Evolutionary conservation across 495 filamentous ascomycete species (phyloP).

Genomic region (Xylaria acuta): DNA sequence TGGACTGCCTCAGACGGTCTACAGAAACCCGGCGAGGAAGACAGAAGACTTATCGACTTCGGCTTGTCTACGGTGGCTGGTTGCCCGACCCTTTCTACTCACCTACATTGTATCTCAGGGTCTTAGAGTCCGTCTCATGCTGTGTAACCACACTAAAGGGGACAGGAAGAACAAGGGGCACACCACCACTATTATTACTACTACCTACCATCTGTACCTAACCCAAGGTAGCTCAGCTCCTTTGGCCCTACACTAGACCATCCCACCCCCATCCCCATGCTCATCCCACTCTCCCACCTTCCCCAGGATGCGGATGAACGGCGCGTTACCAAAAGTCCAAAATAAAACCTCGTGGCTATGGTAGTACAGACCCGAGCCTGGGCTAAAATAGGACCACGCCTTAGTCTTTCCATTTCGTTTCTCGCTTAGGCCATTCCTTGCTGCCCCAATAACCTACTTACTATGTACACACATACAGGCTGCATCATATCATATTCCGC

Average conservation of each 20-base stretch:
- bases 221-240: slow-evolving; percentile 7
- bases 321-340: neutral
- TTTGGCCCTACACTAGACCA: slow-evolving; percentile 5
- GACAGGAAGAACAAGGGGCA: slow-evolving; percentile 24
- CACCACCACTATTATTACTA: slow-evolving; percentile 1
- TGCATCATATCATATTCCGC: neutral
- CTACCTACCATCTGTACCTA: neutral
- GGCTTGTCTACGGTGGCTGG: neutral
- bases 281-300: neutral
- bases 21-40: neutral
- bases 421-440: slow-evolving; percentile 10
- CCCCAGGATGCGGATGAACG: slow-evolving; percentile 11
- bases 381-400: slow-evolving; percentile 20
- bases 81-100: too few relatives aligned
- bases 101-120: slow-evolving; percentile 5
- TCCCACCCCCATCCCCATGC: slow-evolving; percentile 11
- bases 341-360: slow-evolving; percentile 8
- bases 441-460: neutral
- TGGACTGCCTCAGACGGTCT: neutral
- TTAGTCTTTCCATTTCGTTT: slow-evolving; percentile 1
- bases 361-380: slow-evolving; percentile 12
- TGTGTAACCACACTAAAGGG: slow-evolving; percentile 30
- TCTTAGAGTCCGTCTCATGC: slow-evolving; percentile 21
- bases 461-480: too few relatives aligned
- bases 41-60: slow-evolving; percentile 1